A percentile compares a stretch with the other conserved stretches of the same genome.
Conservation (phyloP, 2,329 filamentous ascomycete species). For the Truncatella angustata region DNA sequence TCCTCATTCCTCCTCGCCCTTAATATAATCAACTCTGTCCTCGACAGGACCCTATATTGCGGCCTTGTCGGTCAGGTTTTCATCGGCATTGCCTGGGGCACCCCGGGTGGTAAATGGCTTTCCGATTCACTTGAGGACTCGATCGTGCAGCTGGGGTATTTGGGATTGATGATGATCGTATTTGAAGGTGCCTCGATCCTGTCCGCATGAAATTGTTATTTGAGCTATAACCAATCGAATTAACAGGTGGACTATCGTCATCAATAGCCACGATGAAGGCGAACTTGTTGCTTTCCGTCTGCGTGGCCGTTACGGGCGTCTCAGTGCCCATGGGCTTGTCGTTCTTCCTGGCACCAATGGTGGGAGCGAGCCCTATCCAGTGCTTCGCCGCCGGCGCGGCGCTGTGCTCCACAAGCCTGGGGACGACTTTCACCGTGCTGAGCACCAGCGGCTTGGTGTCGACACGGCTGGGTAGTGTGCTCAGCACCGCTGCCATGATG, state of each 20-base stretch:
- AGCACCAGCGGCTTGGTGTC: slow-evolving; percentile 38
- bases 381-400: slow-evolving; percentile 72
- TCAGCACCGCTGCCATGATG: slow-evolving; percentile 74
- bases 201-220: too few relatives aligned
- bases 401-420: slow-evolving; percentile 71
- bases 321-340: slow-evolving; percentile 62
- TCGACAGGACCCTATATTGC: slow-evolving; percentile 64
- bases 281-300: slow-evolving; percentile 58
- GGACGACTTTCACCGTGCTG: slow-evolving; percentile 66
- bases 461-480: slow-evolving; percentile 56
- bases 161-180: slow-evolving; percentile 70
- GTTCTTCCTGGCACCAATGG: slow-evolving; percentile 53
- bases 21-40: slow-evolving; percentile 54
- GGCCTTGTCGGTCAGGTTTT: slow-evolving; percentile 72
- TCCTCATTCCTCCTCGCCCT: slow-evolving; percentile 62
- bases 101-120: slow-evolving; percentile 63
- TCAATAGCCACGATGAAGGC: slow-evolving; percentile 52
- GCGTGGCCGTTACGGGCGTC: slow-evolving; percentile 67
- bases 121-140: slow-evolving; percentile 47
- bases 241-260: slow-evolving; percentile 54
- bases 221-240: too few relatives aligned
- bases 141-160: slow-evolving; percentile 66
- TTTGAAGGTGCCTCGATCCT: slow-evolving; percentile 54
- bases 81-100: slow-evolving; percentile 68
- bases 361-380: slow-evolving; percentile 53